Conservation (phyloP, 2,329 filamentous ascomycete species). For the Huntiella abstrusa region DNA sequence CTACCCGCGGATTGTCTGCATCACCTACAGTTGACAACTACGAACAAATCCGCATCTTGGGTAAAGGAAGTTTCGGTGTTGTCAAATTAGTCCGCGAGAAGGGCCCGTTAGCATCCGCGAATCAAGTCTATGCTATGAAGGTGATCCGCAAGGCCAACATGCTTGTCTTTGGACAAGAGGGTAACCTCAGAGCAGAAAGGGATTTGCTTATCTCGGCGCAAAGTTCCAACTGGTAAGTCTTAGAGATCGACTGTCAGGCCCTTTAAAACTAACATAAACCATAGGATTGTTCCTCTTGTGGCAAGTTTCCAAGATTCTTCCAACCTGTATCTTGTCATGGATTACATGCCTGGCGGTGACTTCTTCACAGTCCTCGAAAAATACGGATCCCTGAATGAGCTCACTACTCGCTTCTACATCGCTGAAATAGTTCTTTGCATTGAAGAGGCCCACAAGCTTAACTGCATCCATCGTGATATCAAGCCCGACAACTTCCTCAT, state of each 20-base stretch:
- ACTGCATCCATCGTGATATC: conserved; percentile 86
- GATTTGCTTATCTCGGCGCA: conserved; percentile 83
- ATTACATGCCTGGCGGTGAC: conserved; percentile 94
- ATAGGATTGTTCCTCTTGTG: conserved; percentile 67
- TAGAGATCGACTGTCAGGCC: neutral
- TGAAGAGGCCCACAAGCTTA: conserved; percentile 73
- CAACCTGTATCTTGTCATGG: conserved; percentile 87
- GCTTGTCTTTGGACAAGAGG: conserved; percentile 80
- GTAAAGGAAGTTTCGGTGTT: conserved; percentile 87
- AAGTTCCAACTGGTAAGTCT: conserved; percentile 53
- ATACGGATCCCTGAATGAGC: conserved; percentile 65
- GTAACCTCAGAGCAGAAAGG: conserved; percentile 73
- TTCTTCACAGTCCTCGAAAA: conserved; percentile 76
- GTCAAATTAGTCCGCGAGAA: conserved; percentile 64
- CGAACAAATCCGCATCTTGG: conserved; percentile 62
- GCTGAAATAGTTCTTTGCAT: conserved; percentile 94
- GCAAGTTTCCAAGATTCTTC: conserved; percentile 73
- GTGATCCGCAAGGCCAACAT: conserved; percentile 88
- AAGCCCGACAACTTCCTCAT: conserved; percentile 97
- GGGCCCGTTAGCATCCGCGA: conserved; percentile 15
- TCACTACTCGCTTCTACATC: conserved; percentile 66
- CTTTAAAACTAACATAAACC: neutral
- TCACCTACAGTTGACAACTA: conserved; percentile 31
- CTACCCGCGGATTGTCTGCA: conserved; percentile 16
- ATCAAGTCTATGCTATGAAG: conserved; percentile 81